Evolutionary conservation across 1,284 basidiomycete genomes (phyloP).

Genomic region (Vanrija sp.): DNA sequence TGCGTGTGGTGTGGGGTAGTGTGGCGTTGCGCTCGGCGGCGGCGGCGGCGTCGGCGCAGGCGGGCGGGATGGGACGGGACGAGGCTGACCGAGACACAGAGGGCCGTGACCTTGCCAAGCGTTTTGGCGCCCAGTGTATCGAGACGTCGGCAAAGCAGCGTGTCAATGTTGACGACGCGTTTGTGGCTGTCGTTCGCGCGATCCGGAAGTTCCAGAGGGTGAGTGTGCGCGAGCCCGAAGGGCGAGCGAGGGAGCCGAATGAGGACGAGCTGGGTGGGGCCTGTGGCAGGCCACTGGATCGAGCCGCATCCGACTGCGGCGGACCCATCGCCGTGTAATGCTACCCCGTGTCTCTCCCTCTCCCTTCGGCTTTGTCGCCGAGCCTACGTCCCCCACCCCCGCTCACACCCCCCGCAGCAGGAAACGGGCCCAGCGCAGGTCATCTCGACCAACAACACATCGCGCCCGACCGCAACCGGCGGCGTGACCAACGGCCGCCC

Average conservation of each 20-base stretch:
- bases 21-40: background rate
- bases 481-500: slow-evolving; percentile 53
- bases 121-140: slow-evolving; percentile 95
- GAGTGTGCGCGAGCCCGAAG: slow-evolving; percentile 9
- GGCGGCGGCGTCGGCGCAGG: background rate
- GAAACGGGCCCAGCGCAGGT: slow-evolving; percentile 40
- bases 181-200: slow-evolving; percentile 90
- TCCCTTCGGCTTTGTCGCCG: background rate
- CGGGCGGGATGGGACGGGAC: background rate
- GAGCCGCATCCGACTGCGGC: no score
- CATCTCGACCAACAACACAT: slow-evolving; percentile 48
- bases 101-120: slow-evolving; percentile 94
- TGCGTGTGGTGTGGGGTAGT: slow-evolving; percentile 46
- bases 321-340: no score
- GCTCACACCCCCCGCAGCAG: slow-evolving; percentile 13
- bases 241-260: background rate
- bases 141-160: slow-evolving; percentile 98
- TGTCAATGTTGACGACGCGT: slow-evolving; percentile 99
- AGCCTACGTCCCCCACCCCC: background rate
- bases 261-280: background rate
- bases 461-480: slow-evolving; percentile 52
- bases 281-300: no score
- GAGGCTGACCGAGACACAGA: slow-evolving; percentile 55
- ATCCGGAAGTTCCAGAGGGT: slow-evolving; percentile 96
- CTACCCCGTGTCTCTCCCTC: no score